These are phyloP conservation scores for Fusarium penzigii DNA, from an alignment of 2,329 filamentous ascomycete species.

Conservation along the genomic window DNA sequence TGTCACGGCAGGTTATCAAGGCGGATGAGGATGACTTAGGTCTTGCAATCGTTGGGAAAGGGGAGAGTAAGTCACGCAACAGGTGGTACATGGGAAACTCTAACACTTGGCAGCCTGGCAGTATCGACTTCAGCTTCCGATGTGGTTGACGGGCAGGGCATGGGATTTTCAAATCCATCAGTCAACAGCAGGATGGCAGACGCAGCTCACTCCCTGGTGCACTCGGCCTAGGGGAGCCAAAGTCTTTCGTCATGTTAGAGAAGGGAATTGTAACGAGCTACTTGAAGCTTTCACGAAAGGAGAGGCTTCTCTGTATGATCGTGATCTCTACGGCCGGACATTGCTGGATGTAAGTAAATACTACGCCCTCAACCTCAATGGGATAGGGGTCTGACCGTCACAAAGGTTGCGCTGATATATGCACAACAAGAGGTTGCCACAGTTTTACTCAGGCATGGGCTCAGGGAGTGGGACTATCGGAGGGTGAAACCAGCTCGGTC, in stretches of 20 bases:
- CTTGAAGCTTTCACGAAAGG: not conserved
- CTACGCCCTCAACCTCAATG: not conserved
- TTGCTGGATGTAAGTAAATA: slow-evolving; percentile 3
- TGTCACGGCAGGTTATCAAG: not conserved
- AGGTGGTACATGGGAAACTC: not conserved
- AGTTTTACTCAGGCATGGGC: not conserved
- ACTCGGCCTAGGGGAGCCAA: fast-evolving
- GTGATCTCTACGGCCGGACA: fast-evolving
- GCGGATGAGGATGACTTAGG: not conserved
- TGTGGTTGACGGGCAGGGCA: not conserved
- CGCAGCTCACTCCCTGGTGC: slow-evolving; percentile 1
- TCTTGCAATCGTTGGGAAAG: fast-evolving
- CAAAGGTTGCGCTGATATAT: not conserved
- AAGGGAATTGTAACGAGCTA: not conserved
- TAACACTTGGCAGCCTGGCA: slow-evolving; percentile 2
- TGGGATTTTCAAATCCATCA: slow-evolving; percentile 13
- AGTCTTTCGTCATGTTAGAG: fast-evolving
- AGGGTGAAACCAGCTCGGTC: too few species aligned
- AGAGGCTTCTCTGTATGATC: slow-evolving; percentile 10
- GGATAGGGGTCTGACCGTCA: not conserved
- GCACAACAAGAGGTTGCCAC: not conserved
- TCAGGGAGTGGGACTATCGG: not conserved
- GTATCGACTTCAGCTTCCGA: slow-evolving; percentile 1
- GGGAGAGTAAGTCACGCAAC: not conserved
- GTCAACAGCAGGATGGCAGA: slow-evolving; percentile 11